Evolutionary conservation across 1,139 yeast genomes (phyloP), one percentile per base, ranked within the genome.

Genomic region (Maudiozyma humilis): DNA sequence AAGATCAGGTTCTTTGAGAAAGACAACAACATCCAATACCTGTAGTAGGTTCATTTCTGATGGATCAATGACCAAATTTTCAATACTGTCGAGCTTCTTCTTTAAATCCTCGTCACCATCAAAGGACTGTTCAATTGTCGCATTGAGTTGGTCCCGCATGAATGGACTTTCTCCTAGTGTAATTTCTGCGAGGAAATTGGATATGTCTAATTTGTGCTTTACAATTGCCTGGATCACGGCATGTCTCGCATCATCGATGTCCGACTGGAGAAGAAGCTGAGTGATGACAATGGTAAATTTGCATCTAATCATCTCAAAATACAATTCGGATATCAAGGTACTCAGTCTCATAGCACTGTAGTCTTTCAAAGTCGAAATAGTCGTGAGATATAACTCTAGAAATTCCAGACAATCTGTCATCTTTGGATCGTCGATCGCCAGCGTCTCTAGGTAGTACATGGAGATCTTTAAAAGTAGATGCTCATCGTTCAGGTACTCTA

Each of bases 1-100:
- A 10, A 50, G 35, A 32, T 57, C 53, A n/a, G 54, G 45, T 34
- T 55, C 51, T 31, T 51, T 52, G 10, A 59, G 42, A 29, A 59
- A 53, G 5, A 47, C 42, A 15, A 52, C 44, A 12, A 56, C 31
- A 41, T 54, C 55, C 14, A 47, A 44, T 2, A 50, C 50, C 41
- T 57, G 55, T 13, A 56, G 35, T 8, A 57, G 36, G 17, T 45
- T 54, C 8, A 48, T 51, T 39, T 40, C 14, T 32, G 33, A 8
- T 50, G 40, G 25, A 37, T 23, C 33, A 4, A 37, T 29, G 5
- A 32, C 17, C 12, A 37, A 30, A 10, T 37, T 30, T 17, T 49
- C 44, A 29, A 19, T 32, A 18, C 49, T 43, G 17, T 51, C 44
- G 25, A 53, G 49, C 30, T 46, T 45, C 3, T 36, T 33, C 20